Base-by-base conservation (phyloP, 441 rosid species). In the Oxalis stricta region DNA sequence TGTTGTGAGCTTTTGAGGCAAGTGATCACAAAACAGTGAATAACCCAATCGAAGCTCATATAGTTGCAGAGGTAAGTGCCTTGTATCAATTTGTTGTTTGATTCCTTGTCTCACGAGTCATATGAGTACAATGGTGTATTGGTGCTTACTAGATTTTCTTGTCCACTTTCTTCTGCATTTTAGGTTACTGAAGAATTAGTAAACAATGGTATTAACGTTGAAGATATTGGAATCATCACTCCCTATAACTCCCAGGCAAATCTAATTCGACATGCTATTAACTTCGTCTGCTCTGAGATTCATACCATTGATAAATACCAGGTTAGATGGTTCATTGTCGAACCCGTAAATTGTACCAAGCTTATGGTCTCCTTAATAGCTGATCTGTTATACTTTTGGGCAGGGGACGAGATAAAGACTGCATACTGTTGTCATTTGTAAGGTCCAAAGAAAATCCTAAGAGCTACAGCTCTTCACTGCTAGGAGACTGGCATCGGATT, bases 341-440 rank as follows among this genome's bases (percentile, higher is more conserved):
- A n/a, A n/a, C n/a, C n/a, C n/a, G n/a, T n/a, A n/a, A n/a, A n/a
- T n/a, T n/a, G n/a, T n/a, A n/a, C n/a, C n/a, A n/a, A n/a, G n/a
- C 32, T 5, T 2, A 19, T 45, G 4, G 8, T n/a, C n/a, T 10
- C 18, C 35, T 23, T 56, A 11, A 42, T 24, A 44, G 46, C 48
- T 29, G 32, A 21, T 21, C 24, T 39, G 41, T 16, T 42, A 14
- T 39, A 26, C 31, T 33, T 18, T 43, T 48, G 18, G 35, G 29
- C n/a, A 68, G 81, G 99, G 98, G 98, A 61, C 67, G 96, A 56
- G 98, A 91, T 58, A 91, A 85, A 58, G 96, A 81, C 52, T 85
- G 93, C 73, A 71, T 91, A 71, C 17, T 89, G 54, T 71, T 83
- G 18, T 91, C 98, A 1, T 85, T 91, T 49, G 98, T 81, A 21